phyloP scores from a whole-genome alignment of 441 rosid genomes.

The Melastoma candidum region DNA sequence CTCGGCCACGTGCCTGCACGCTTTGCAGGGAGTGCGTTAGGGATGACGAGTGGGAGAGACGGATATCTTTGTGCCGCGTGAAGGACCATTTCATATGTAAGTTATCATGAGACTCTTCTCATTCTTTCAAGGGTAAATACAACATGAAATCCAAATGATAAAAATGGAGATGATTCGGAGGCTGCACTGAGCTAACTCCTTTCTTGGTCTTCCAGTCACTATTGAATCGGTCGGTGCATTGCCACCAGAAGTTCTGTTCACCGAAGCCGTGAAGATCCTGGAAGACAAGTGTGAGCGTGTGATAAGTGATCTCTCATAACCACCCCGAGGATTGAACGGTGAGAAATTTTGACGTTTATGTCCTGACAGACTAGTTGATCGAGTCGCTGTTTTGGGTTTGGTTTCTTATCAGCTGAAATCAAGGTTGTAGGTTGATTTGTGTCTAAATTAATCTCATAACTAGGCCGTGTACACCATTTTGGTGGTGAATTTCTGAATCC shows the following conservation, averaged over 20 bases:
- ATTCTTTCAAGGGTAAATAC: neutral
- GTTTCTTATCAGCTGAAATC: no score
- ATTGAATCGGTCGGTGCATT: slow-evolving; percentile 86
- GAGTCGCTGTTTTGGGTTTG: no score
- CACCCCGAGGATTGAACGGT: no score
- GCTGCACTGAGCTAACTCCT: neutral
- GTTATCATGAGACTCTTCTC: slow-evolving; percentile 15
- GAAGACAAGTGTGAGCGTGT: slow-evolving; percentile 82
- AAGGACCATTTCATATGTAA: slow-evolving; percentile 92
- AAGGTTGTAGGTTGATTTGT: no score
- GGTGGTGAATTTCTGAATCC: no score
- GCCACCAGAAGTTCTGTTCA: slow-evolving; percentile 73
- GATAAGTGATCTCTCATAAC: slow-evolving; percentile 48
- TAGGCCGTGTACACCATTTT: no score
- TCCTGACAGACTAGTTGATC: no score
- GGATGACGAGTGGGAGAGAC: slow-evolving; percentile 46
- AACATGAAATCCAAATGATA: neutral
- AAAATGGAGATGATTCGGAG: no score
- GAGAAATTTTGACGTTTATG: no score
- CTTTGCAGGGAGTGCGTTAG: slow-evolving; percentile 84
- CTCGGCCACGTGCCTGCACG: slow-evolving; percentile 69
- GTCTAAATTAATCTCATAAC: no score
- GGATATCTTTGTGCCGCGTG: slow-evolving; percentile 55
- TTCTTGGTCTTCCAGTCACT: slow-evolving; percentile 39
- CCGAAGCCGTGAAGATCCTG: slow-evolving; percentile 88